Evolutionary conservation across 169 alveolate species (phyloP).

Genomic region (Cryptosporidium viatorum): DNA sequence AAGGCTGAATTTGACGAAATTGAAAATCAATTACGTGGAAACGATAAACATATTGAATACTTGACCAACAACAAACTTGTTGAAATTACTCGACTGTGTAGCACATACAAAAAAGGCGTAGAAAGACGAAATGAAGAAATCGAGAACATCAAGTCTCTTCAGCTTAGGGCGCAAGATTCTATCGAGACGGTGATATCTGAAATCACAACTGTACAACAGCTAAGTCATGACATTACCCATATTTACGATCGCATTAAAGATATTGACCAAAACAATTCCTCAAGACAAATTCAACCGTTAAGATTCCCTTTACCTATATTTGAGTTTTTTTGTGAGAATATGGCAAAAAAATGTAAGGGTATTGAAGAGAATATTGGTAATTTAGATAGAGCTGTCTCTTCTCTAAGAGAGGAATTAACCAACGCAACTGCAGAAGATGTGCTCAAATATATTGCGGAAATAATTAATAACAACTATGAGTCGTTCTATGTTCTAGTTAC

Average conservation of each 20-base stretch:
- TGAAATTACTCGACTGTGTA: constrained; percentile 60
- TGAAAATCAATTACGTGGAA: constrained; percentile 61
- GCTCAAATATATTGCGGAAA: constrained; percentile 38
- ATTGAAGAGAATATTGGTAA: constrained; percentile 55
- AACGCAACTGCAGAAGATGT: constrained; percentile 42
- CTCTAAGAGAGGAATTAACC: constrained; percentile 48
- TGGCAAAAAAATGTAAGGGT: constrained; percentile 48
- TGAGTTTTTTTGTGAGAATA: constrained; percentile 70
- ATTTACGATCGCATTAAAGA: constrained; percentile 72
- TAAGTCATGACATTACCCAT: constrained; percentile 57
- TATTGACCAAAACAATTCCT: constrained; percentile 26
- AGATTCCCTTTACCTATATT: constrained; percentile 67
- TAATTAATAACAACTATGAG: constrained; percentile 50
- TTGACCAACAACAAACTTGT: constrained; percentile 48
- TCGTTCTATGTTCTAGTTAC: constrained; percentile 26
- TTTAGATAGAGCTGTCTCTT: constrained; percentile 40
- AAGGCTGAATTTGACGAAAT: constrained; percentile 62
- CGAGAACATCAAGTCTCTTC: constrained; percentile 60
- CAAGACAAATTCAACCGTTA: constrained; percentile 61
- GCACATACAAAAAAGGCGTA: constrained; percentile 66
- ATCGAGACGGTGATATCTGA: constrained; percentile 55
- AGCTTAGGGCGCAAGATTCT: constrained; percentile 42
- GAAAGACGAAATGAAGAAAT: constrained; percentile 70
- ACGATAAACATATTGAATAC: constrained; percentile 62
- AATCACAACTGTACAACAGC: constrained; percentile 57